phyloP scores from a whole-genome alignment of 176 grass and related monocot species.

The Avena eriantha region DNA sequence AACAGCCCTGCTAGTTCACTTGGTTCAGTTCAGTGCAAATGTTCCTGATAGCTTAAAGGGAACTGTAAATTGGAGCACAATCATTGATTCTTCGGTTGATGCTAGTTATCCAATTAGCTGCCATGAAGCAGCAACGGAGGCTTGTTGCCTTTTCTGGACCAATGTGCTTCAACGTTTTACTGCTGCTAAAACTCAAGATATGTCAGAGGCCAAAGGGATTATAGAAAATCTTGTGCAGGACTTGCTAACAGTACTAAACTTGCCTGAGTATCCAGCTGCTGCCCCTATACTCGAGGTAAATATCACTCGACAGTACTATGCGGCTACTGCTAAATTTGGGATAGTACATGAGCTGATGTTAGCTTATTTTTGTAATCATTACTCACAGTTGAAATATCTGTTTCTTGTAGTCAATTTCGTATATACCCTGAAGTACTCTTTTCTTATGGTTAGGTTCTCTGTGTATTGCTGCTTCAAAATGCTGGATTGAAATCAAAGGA shows the following conservation, averaged over 20 bases:
- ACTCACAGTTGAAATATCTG: not conserved
- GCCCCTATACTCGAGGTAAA: conserved; percentile 96
- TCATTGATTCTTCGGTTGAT: conserved; percentile 80
- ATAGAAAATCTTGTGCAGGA: conserved; percentile 96
- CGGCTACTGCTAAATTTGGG: conserved; percentile 39
- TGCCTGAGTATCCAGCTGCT: conserved; percentile 97
- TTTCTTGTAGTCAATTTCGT: conserved; percentile 9
- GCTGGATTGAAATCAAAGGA: conserved; percentile 96
- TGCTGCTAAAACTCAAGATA: conserved; percentile 86
- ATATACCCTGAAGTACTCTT: conserved; percentile 27
- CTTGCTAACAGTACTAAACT: conserved; percentile 83
- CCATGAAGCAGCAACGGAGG: conserved; percentile 77
- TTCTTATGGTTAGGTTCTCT: conserved; percentile 75
- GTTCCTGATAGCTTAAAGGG: conserved; percentile 83
- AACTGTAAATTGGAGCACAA: conserved; percentile 76
- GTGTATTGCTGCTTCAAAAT: conserved; percentile 97
- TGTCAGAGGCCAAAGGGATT: conserved; percentile 84
- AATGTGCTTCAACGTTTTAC: conserved; percentile 89
- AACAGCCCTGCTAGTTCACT: conserved; percentile 90
- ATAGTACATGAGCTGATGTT: conserved; percentile 26
- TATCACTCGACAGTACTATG: conserved; percentile 15
- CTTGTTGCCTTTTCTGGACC: conserved; percentile 87
- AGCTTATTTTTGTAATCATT: not conserved
- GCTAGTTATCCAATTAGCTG: conserved; percentile 72
- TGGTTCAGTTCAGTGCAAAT: conserved; percentile 93